phyloP scores from a whole-genome alignment of 192 early-diverging fungal genomes.

The Globomyces pollinis-pini region DNA sequence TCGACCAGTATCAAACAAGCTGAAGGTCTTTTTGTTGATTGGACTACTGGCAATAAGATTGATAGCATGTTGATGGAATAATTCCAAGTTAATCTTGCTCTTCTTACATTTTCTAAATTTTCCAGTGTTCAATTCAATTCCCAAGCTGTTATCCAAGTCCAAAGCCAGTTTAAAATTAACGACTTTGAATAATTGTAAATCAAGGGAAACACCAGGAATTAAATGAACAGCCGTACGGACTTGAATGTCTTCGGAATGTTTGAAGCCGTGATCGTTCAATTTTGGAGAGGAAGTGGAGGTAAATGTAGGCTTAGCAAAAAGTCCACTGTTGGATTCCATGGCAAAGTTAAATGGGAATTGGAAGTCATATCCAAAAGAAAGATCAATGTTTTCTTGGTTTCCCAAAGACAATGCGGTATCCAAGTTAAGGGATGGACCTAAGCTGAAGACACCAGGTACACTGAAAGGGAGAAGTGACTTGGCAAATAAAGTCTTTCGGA shows the following conservation, averaged over 20 bases:
- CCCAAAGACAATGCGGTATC: slow-evolving; percentile 8
- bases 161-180: slow-evolving; percentile 1
- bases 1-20: not conserved
- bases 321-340: slow-evolving; percentile 1
- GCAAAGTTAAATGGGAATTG: not conserved
- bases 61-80: slow-evolving; percentile 3
- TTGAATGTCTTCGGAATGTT: slow-evolving; percentile 2
- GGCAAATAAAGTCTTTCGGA: not conserved
- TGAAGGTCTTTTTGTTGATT: not conserved
- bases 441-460: slow-evolving; percentile 7
- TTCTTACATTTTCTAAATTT: not conserved
- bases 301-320: slow-evolving; percentile 6
- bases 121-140: slow-evolving; percentile 9
- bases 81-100: not conserved
- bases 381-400: not conserved
- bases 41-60: not conserved
- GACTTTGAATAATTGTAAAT: not conserved
- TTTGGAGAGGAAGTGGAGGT: not conserved
- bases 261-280: not conserved
- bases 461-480: not conserved
- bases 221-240: slow-evolving; percentile 8
- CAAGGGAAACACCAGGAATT: slow-evolving; percentile 8
- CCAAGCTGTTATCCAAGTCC: slow-evolving; percentile 8
- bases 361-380: slow-evolving; percentile 4
- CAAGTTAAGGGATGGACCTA: slow-evolving; percentile 5